These are phyloP conservation scores for Castanea sativa DNA, from an alignment of 306 rosid species.

Conservation along the genomic window DNA sequence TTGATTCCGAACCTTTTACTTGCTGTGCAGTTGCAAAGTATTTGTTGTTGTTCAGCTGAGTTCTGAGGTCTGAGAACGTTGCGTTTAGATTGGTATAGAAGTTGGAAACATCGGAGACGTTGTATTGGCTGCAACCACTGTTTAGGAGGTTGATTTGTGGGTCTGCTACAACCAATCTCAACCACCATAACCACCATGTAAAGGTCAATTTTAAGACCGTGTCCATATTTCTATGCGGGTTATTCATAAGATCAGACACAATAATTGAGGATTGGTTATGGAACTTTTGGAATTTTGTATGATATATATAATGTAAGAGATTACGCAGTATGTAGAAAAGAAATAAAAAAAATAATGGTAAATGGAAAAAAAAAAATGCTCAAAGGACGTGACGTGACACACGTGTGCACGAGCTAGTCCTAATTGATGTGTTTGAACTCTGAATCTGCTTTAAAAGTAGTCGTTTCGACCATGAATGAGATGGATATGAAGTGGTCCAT, in stretches of 20 bases:
- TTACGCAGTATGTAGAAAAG: background rate
- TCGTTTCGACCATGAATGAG: too few species aligned
- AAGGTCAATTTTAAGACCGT: background rate
- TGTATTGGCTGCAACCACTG: slow-evolving; percentile 65
- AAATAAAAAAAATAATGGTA: too few species aligned
- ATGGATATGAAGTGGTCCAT: too few species aligned
- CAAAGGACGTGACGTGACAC: too few species aligned
- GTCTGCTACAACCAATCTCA: slow-evolving; percentile 23
- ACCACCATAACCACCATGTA: slow-evolving; percentile 17
- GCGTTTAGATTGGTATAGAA: slow-evolving; percentile 51
- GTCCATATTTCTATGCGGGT: background rate
- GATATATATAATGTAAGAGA: background rate
- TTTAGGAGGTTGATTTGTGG: slow-evolving; percentile 46
- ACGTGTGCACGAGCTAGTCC: too few species aligned
- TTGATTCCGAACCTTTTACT: slow-evolving; percentile 31
- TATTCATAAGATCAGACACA: background rate
- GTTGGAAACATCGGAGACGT: slow-evolving; percentile 38
- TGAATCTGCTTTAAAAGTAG: too few species aligned
- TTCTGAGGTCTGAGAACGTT: slow-evolving; percentile 34
- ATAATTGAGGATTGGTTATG: background rate
- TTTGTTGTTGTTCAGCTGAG: slow-evolving; percentile 24
- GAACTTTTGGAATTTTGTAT: background rate
- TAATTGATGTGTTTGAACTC: too few species aligned
- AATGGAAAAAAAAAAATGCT: too few species aligned
- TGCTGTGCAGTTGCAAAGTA: slow-evolving; percentile 48